Percentiles rank a stretch among this genome's conserved stretches.
These are phyloP conservation scores for Diaporthe australafricana DNA, from an alignment of 2,329 filamentous ascomycete species.

Conservation along the genomic window DNA sequence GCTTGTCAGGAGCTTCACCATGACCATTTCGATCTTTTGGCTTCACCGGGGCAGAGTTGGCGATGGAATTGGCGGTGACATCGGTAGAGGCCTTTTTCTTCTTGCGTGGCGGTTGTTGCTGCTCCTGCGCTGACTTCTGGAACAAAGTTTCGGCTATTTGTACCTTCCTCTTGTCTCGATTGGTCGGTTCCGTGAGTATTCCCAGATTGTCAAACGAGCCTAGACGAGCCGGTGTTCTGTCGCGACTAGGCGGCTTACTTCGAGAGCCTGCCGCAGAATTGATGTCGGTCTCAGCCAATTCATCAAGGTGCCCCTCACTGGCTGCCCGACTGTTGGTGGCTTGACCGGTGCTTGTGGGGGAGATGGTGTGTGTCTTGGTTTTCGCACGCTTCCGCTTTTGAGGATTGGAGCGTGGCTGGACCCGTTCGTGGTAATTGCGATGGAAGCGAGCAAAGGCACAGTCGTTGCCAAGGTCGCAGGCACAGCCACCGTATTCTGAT, in stretches of 20 bases:
- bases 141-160: conserved; percentile 74
- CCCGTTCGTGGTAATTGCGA: conserved; percentile 64
- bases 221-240: conserved; percentile 71
- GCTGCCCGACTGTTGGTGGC: conserved; percentile 72
- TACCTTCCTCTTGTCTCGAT: conserved; percentile 75
- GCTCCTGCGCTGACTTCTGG: conserved; percentile 70
- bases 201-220: conserved; percentile 70
- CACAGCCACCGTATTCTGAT: conserved; percentile 83
- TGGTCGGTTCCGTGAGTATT: conserved; percentile 72
- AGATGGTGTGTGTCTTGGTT: conserved; percentile 65
- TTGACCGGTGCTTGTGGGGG: conserved; percentile 71
- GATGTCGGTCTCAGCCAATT: conserved; percentile 64
- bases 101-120: conserved; percentile 57
- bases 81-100: conserved; percentile 75
- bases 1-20: conserved; percentile 39
- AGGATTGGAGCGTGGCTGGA: conserved; percentile 52
- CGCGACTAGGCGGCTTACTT: conserved; percentile 75
- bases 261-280: conserved; percentile 62
- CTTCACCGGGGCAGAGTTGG: conserved; percentile 41
- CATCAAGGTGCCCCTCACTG: conserved; percentile 71
- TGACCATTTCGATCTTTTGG: conserved; percentile 40
- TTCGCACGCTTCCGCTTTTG: conserved; percentile 66
- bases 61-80: conserved; percentile 51
- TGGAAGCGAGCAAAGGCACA: conserved; percentile 75
- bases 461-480: conserved; percentile 73